Evolutionary conservation across 495 filamentous ascomycete genomes (phyloP), one percentile per base, ranked within the genome.

Genomic region (Trichoderma gamsii): DNA sequence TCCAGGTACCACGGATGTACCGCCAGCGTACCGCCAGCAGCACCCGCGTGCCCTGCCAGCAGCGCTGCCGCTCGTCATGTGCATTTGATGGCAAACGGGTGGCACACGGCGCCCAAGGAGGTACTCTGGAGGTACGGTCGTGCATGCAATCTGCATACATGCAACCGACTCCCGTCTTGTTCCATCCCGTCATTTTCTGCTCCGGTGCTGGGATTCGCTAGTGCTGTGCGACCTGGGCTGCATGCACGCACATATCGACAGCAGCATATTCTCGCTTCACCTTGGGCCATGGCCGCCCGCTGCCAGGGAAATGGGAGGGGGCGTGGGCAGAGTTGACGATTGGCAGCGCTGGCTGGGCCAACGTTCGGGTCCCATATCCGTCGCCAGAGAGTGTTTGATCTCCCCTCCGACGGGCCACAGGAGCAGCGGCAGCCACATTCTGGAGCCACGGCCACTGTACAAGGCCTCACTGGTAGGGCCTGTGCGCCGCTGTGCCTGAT

Each of bases 311-410:
- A 61, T 32, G 56, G 56, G 56, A 32, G 56, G 56, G 56, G 56
- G 56, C 56, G 56, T 61, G 56, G 27, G 9, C 25, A 32, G 56
- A 61, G 23, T 61, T 16, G 23, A 16, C 23, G 16, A 13, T 61
- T 32, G 21, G 25, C 16, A 12, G 23, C 13, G 56, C 56, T 32
- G 27, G 25, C 49, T 5, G 49, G 56, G 56, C 56, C 56, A 61
- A 61, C 56, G 25, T 61, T 61, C 56, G 56, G 56, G 56, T 61
- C n/a, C 56, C 56, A 61, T 61, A 61, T 27, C 56, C 56, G 56
- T 61, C 27, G 56, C 16, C 56, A 61, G 25, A 61, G 56, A 16
- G 35, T 9, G 5, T 1, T 29, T 29, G 15, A 25, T 32, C 27
- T 7, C 56, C 27, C 25, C 16, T n/a, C n/a, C 23, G 56, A 18